Evolutionary conservation across 345 rosid genomes (phyloP), one percentile per base, ranked within the genome.

Genomic region (Ricinus communis): DNA sequence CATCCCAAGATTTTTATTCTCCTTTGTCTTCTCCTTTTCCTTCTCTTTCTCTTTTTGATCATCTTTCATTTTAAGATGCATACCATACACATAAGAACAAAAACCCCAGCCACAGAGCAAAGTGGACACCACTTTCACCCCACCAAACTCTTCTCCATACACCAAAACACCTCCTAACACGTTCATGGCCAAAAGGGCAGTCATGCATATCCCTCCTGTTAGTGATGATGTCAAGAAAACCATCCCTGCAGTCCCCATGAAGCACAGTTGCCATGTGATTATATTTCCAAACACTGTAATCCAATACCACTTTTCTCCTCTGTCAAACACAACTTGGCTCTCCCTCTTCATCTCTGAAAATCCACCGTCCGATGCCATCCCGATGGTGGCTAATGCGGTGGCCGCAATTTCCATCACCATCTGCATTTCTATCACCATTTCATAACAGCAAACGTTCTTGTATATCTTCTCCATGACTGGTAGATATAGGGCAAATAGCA

Each of bases 381-480:
- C 81, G 0, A 19, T 62, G 28, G 72, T 58, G 40, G 81, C 81
- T 11, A 77, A 31, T 1, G 28, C 50, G 1, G 81, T 77, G 36
- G 81, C 81, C 1, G 74, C 73, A n/a, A 58, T 57, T 55, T 77
- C 81, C 77, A 95, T 95, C 12, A 95, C 72, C 15, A 90, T 30
- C 66, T 95, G 99, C 89, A 90, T 85, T 78, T 95, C 99, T 83
- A 92, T 78, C 60, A 92, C 97, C 97, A 95, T 85, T 6, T 77
- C 64, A 57, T 83, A 91, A 66, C 93, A 85, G 53, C 84, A 76
- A 3, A 90, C 89, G 33, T 76, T 82, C 72, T 70, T 77, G 85
- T 90, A 93, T 2, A 91, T 67, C 73, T 47, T 81, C 81, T 91
- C 98, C 83, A 92, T 91, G 30, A 93, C 60, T 0, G 97, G 97